Evolutionary conservation across 2,329 filamentous ascomycete species (phyloP), one percentile per base, ranked within the genome.

Genomic region (Penicillium sumatraense): DNA sequence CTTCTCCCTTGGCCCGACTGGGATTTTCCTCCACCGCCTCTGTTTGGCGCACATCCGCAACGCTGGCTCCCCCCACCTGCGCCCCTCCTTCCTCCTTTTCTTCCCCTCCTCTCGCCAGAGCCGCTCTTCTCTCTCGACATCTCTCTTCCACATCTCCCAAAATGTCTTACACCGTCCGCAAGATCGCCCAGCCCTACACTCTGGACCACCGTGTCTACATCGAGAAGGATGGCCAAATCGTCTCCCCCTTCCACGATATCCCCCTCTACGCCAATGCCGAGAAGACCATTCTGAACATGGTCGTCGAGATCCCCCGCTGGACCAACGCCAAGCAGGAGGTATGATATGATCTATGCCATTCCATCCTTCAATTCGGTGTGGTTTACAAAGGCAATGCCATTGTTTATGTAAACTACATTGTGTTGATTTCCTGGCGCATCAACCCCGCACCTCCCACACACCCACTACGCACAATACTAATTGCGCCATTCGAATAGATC

Each of bases 321-420:
- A 96, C 93, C 83, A 99, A 99, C 81, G 95, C 90, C 72, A 99
- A 99, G 88, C 90, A 96, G 80, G 95, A 99, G 90, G 93, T 96
- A 78, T 67, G 89, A 59, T 21, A 24, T 7, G 4, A 23, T 10
- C 23, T 7, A 5, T 45, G 26, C 29, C 29, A 14, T 10, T 16
- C 9, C 8, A 7, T 29, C 13, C n/a, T 16, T 20, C 23, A 2
- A 24, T 13, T 38, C n/a, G 24, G 14, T 42, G 38, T 21, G 8
- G 20, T 42, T 23, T 18, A 13, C 10, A 23, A 7, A 23, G 2
- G 3, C 7, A 41, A 41, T 41, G 21, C n/a, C 7, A 35, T 29
- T 11, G 11, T 29, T 35, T 9, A 3, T 10, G 20, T 5, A 20
- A 13, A 40, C 29, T 13, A 10, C 29, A 14, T 3, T 2, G 29